Percentiles rank a stretch among this genome's conserved stretches.
Evolutionary conservation across 2,329 filamentous ascomycete genomes (phyloP).

Genomic region (Claviceps sp.): DNA sequence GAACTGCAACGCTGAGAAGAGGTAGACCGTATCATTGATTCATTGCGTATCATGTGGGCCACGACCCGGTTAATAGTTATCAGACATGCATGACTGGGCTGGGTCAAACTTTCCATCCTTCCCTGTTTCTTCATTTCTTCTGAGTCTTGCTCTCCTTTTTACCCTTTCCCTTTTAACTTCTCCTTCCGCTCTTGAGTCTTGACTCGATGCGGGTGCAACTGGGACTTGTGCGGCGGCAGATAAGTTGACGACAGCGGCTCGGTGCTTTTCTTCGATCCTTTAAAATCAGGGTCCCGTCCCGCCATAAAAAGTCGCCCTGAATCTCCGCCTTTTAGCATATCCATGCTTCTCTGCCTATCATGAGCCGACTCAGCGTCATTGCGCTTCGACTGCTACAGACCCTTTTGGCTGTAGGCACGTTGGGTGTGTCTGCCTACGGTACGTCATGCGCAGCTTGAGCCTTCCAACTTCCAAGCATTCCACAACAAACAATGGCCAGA

Average conservation of each 20-base stretch:
- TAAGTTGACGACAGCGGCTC: background rate
- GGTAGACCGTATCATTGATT: background rate
- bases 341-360: constrained; percentile 1
- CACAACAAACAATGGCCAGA: background rate
- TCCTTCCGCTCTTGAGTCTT: background rate
- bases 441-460: background rate
- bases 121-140: background rate
- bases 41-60: background rate
- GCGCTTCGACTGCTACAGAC: constrained; percentile 10
- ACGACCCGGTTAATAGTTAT: background rate
- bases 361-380: constrained; percentile 7
- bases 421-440: constrained; percentile 11
- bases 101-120: background rate
- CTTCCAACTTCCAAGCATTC: background rate
- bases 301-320: background rate
- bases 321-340: background rate
- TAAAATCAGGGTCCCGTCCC: background rate
- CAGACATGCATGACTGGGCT: background rate
- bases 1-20: background rate
- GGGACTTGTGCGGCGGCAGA: background rate
- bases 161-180: no score
- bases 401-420: constrained; percentile 8
- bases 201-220: background rate
- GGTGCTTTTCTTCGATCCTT: background rate
- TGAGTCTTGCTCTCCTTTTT: background rate